These are phyloP conservation scores for Verticillium dahliae DNA, from an alignment of 2,329 filamentous ascomycete genomes.

Conservation along the genomic window DNA sequence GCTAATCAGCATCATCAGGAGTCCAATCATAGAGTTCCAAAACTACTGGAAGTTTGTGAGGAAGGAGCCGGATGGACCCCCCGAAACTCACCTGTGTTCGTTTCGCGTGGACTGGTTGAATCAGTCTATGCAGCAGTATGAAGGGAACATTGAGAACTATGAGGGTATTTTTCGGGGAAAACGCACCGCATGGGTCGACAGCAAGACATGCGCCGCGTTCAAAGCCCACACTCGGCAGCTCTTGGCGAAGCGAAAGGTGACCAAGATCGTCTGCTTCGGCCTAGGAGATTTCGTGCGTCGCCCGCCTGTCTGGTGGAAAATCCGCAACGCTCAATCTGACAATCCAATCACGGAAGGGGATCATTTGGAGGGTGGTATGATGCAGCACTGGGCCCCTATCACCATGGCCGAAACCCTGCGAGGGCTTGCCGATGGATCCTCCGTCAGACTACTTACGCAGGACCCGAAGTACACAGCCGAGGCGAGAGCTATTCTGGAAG, in stretches of 20 bases:
- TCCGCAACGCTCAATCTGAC: not conserved
- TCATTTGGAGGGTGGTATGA: not conserved
- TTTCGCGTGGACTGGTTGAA: not conserved
- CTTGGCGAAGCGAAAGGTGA: not conserved
- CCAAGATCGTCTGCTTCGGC: not conserved
- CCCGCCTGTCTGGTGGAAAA: no score
- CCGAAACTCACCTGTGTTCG: not conserved
- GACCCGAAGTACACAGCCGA: conserved; percentile 3
- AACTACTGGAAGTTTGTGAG: not conserved
- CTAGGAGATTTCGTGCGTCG: not conserved
- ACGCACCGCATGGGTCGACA: not conserved
- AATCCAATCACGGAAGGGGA: not conserved
- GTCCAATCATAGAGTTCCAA: not conserved
- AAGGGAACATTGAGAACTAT: not conserved
- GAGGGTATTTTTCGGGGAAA: not conserved
- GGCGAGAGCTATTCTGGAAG: conserved; percentile 11
- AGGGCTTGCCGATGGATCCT: not conserved
- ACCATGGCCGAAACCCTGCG: not conserved
- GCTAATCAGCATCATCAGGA: not conserved
- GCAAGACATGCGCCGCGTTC: not conserved
- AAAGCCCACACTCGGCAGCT: not conserved
- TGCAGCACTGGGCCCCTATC: not conserved
- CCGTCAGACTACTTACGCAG: not conserved
- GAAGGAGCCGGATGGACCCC: not conserved
- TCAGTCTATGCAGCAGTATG: not conserved